A percentile compares a stretch with the other conserved stretches of the same genome.
Conservation (phyloP, 2,329 filamentous ascomycete species). For the Beauveria varroae region DNA sequence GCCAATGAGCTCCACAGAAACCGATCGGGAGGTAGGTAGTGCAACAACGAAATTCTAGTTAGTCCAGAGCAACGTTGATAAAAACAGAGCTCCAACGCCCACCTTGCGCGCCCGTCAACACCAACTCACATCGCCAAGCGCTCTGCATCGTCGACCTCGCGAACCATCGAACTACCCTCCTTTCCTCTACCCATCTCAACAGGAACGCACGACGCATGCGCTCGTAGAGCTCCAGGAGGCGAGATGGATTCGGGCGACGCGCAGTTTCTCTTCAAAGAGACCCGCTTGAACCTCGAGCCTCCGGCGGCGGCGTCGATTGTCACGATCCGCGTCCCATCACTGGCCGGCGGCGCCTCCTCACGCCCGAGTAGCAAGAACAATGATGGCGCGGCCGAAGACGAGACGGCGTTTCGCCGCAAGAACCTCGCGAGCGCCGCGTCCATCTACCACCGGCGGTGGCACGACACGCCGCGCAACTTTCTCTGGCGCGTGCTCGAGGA, state of each 20-base stretch:
- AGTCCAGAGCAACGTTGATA: neutral
- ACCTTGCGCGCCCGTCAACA: neutral
- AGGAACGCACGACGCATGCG: neutral
- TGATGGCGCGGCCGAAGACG: constrained; percentile 49
- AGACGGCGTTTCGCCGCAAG: constrained; percentile 63
- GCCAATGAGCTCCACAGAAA: no score
- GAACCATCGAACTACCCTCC: constrained; percentile 1
- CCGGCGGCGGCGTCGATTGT: constrained; percentile 61
- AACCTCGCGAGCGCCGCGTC: constrained; percentile 72
- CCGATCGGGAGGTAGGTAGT: no score
- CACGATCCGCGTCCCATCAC: constrained; percentile 59
- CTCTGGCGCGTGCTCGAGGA: constrained; percentile 85
- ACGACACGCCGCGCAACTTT: constrained; percentile 73
- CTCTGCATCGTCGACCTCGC: constrained; percentile 13
- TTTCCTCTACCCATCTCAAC: no score
- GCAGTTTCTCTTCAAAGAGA: constrained; percentile 75
- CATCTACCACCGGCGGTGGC: constrained; percentile 74
- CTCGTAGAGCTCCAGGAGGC: constrained; percentile 36
- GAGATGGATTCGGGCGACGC: constrained; percentile 58
- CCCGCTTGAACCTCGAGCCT: constrained; percentile 73
- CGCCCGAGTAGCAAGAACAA: constrained; percentile 30
- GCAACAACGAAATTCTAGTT: no score
- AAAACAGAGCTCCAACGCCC: neutral
- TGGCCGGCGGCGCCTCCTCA: constrained; percentile 30
- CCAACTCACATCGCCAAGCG: neutral